Evolutionary conservation across 2,329 filamentous ascomycete species (phyloP).

Genomic region (Microcyclospora pomicola): DNA sequence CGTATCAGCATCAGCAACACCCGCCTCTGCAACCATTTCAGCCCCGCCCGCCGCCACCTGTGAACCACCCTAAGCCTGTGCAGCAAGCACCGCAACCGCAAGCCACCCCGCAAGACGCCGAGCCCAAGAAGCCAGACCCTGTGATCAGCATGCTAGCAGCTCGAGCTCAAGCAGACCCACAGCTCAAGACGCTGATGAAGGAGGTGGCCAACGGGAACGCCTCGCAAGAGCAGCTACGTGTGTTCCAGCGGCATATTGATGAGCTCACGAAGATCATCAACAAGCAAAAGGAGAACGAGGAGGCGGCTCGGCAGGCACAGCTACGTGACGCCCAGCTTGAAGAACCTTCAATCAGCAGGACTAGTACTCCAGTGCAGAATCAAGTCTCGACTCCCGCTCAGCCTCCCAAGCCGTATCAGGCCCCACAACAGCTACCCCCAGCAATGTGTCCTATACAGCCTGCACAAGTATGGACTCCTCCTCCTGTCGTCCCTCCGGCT

Average conservation of each 20-base stretch:
- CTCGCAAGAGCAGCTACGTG: slow-evolving; percentile 53
- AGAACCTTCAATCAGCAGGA: background rate
- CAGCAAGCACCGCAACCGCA: slow-evolving; percentile 4
- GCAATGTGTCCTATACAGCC: background rate
- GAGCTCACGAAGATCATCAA: slow-evolving; percentile 49
- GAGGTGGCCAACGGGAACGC: slow-evolving; percentile 66
- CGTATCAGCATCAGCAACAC: slow-evolving; percentile 9
- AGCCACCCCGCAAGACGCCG: slow-evolving; percentile 7
- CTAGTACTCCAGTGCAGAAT: slow-evolving; percentile 1
- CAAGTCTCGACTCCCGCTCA: slow-evolving; percentile 2
- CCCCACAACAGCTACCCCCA: slow-evolving; percentile 11
- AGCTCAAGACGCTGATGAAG: slow-evolving; percentile 68
- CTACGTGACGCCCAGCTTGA: background rate
- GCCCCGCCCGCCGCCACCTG: slow-evolving; percentile 8
- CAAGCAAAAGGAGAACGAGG: slow-evolving; percentile 11
- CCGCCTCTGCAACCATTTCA: slow-evolving; percentile 10
- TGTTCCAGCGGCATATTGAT: slow-evolving; percentile 70
- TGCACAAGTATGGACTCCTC: slow-evolving; percentile 7
- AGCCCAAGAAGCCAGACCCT: slow-evolving; percentile 41
- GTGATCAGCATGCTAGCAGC: slow-evolving; percentile 71
- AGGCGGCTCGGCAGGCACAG: slow-evolving; percentile 3
- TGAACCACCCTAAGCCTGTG: slow-evolving; percentile 2
- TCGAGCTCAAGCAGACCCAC: slow-evolving; percentile 56
- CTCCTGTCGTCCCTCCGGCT: slow-evolving; percentile 24
- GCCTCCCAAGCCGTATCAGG: slow-evolving; percentile 4